phyloP scores from a whole-genome alignment of 306 rosid genomes.

The Vigna hirtella region DNA sequence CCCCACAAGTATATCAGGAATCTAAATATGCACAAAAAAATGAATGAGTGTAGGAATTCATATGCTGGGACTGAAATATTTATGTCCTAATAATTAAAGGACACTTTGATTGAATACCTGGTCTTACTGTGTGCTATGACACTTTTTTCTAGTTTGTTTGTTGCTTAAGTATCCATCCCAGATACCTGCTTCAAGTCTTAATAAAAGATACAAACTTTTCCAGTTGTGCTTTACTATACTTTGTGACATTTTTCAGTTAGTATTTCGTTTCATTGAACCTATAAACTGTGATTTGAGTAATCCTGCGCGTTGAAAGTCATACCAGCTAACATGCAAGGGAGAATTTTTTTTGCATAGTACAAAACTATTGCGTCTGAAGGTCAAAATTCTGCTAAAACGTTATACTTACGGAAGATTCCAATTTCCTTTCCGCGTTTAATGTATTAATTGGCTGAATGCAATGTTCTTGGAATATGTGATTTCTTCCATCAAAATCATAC shows the following conservation, averaged over 20 bases:
- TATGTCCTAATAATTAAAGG: background rate
- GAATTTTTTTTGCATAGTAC: background rate
- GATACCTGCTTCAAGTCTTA: constrained; percentile 25
- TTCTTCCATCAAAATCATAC: background rate
- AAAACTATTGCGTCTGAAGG: background rate
- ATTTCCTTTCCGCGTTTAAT: too few relatives aligned
- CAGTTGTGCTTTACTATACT: background rate
- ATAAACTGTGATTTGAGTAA: background rate
- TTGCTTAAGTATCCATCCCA: background rate
- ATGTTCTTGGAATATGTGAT: background rate
- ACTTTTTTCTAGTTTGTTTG: constrained; percentile 11
- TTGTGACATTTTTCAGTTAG: background rate
- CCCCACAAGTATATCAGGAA: background rate
- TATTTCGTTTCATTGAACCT: background rate
- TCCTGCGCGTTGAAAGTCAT: background rate
- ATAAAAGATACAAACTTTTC: constrained; percentile 17
- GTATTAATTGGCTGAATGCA: too few relatives aligned
- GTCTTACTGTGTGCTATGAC: background rate
- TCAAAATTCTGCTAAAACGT: background rate
- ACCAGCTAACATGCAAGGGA: background rate
- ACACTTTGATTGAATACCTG: background rate
- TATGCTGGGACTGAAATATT: background rate
- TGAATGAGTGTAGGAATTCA: background rate
- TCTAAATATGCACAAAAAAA: background rate
- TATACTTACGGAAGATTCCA: background rate